Percentiles rank a stretch among this genome's conserved stretches.
Conservation (phyloP, 306 rosid species). For the Cicer judaicum region DNA sequence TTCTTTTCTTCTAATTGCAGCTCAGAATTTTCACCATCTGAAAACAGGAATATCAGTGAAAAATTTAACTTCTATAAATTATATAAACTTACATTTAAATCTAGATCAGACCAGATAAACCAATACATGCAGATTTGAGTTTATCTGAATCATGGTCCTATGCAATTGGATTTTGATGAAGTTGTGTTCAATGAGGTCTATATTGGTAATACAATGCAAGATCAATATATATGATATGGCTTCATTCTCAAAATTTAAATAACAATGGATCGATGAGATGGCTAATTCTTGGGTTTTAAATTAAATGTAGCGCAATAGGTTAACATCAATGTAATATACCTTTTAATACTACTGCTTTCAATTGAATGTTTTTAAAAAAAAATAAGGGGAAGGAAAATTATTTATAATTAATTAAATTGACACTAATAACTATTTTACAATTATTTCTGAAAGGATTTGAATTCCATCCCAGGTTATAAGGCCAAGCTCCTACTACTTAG, state of each 20-base stretch:
- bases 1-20: conserved; percentile 57
- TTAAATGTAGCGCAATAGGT: background rate
- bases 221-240: background rate
- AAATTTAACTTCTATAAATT: conserved; percentile 29
- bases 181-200: background rate
- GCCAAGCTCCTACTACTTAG: too few species aligned
- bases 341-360: conserved; percentile 2
- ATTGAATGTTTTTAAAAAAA: background rate
- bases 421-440: too few species aligned
- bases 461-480: too few species aligned
- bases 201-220: conserved; percentile 8
- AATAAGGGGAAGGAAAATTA: too few species aligned
- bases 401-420: too few species aligned
- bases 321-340: conserved; percentile 6
- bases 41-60: conserved; percentile 42
- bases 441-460: too few species aligned
- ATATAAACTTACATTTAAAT: background rate
- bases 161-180: conserved; percentile 2
- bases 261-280: conserved; percentile 6
- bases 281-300: background rate
- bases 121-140: conserved; percentile 30
- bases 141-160: background rate
- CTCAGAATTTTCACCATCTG: conserved; percentile 63
- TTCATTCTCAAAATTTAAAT: conserved; percentile 22
- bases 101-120: background rate